Evolutionary conservation across 805 yeast species (phyloP).

Genomic region (Suhomyces sp.): DNA sequence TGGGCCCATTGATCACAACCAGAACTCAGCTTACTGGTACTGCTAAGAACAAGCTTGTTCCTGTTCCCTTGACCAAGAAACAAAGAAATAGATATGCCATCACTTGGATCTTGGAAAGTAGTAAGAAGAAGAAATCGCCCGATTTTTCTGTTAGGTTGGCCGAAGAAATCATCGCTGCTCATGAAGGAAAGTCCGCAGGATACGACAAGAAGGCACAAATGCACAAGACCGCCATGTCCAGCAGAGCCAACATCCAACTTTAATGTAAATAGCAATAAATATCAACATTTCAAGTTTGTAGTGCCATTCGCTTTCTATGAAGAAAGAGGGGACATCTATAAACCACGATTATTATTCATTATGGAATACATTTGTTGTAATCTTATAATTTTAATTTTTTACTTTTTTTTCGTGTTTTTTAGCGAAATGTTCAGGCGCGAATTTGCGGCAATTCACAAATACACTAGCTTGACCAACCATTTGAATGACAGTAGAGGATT

Average conservation of each 20-base stretch:
- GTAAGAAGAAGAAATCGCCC: constrained; percentile 71
- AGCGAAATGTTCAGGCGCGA: not conserved
- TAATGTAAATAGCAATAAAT: constrained; percentile 8
- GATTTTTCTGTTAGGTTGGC: constrained; percentile 86
- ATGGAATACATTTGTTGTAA: too few species aligned
- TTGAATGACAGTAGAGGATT: not conserved
- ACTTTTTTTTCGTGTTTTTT: not conserved
- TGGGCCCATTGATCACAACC: constrained; percentile 82
- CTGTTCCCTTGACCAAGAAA: constrained; percentile 76
- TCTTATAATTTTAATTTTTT: not conserved
- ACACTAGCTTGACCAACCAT: not conserved
- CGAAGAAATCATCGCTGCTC: constrained; percentile 80
- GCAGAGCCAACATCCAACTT: constrained; percentile 66
- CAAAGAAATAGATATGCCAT: constrained; percentile 87
- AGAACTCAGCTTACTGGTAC: constrained; percentile 78
- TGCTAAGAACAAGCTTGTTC: constrained; percentile 78
- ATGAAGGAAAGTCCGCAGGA: constrained; percentile 75
- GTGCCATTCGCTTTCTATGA: too few species aligned
- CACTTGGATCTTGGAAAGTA: constrained; percentile 85
- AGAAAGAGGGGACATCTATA: too few species aligned
- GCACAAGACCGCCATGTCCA: constrained; percentile 84
- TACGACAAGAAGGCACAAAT: constrained; percentile 78
- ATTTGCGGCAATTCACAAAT: not conserved
- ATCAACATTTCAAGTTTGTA: not conserved
- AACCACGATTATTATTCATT: too few species aligned